Evolutionary conservation across 208 protist species (phyloP).

Genomic region (Entamoeba moshkovskii): DNA sequence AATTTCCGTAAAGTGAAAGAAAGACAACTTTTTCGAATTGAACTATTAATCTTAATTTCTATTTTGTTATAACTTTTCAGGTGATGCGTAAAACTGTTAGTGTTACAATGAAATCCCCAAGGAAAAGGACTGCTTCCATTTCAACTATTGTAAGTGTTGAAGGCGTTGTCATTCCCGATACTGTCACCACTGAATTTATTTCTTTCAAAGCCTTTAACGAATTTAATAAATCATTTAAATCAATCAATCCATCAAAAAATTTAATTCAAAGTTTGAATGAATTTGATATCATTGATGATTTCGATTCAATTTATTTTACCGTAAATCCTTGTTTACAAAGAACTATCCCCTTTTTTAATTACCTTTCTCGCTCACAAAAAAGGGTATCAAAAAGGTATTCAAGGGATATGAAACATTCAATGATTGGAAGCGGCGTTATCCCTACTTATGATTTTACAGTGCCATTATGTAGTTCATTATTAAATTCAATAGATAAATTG

Average conservation of each 20-base stretch:
- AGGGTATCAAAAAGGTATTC: background rate
- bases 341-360: background rate
- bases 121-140: too few relatives aligned
- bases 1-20: too few relatives aligned
- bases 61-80: too few relatives aligned
- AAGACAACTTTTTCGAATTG: too few relatives aligned
- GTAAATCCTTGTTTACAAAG: background rate
- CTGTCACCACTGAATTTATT: background rate
- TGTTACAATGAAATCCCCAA: too few relatives aligned
- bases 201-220: background rate
- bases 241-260: background rate
- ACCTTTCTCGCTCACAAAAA: background rate
- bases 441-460: background rate
- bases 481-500: background rate
- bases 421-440: background rate
- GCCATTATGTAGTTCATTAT: background rate
- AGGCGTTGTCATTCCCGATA: background rate
- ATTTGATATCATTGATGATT: background rate
- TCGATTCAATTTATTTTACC: background rate
- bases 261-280: background rate
- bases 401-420: background rate
- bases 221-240: background rate
- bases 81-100: too few relatives aligned
- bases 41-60: too few relatives aligned
- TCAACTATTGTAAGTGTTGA: background rate